Conservation (phyloP, 192 early-diverging fungal genomes). For the Backusella circina region DNA sequence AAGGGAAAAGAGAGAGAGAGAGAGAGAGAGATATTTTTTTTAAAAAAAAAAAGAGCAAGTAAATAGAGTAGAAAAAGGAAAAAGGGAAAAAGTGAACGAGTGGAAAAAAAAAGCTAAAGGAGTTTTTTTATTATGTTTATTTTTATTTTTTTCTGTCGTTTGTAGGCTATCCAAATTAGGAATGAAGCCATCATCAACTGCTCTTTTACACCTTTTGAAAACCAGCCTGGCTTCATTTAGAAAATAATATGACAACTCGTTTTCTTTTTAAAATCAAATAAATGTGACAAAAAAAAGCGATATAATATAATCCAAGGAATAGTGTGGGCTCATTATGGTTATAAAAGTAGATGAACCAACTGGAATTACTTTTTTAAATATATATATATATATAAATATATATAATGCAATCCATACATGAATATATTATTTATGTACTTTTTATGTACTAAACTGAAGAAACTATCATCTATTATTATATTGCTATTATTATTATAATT, state of each 20-base stretch:
- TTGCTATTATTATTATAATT: not conserved
- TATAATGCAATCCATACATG: not conserved
- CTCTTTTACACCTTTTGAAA: not conserved
- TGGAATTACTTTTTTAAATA: not conserved
- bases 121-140: not conserved
- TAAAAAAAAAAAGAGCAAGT: not conserved
- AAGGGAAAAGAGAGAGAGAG: not conserved
- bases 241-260: not conserved
- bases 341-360: not conserved
- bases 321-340: not conserved
- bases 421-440: not conserved
- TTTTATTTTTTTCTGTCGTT: not conserved
- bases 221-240: slow-evolving; percentile 3
- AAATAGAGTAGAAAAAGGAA: not conserved
- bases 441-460: not conserved
- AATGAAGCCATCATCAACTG: not conserved
- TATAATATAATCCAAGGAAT: not conserved
- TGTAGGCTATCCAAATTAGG: not conserved
- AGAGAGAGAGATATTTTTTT: not conserved
- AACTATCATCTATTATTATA: not conserved
- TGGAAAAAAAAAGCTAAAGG: not conserved
- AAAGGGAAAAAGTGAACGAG: not conserved
- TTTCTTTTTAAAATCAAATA: not conserved
- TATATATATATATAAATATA: too few species aligned
- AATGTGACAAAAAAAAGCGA: not conserved